A percentile compares a stretch with the other conserved stretches of the same genome.
These are phyloP conservation scores for Ceratocystis diversiconidia DNA, from an alignment of 2,329 filamentous ascomycete genomes.

Conservation along the genomic window DNA sequence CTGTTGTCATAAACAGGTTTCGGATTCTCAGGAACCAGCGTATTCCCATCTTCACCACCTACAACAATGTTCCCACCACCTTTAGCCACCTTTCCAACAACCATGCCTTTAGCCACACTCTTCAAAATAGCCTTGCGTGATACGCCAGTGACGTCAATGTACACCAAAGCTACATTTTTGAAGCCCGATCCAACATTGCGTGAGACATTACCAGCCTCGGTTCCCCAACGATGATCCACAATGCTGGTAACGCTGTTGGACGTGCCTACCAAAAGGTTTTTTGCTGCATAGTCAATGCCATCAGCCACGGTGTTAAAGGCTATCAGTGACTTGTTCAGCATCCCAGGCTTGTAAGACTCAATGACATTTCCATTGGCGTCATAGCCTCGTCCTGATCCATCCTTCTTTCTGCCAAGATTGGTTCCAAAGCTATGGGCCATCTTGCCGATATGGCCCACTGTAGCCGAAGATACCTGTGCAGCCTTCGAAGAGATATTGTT, in stretches of 20 bases:
- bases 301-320: conserved; percentile 91
- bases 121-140: conserved; percentile 82
- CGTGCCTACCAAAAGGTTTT: conserved; percentile 58
- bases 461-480: conserved; percentile 68
- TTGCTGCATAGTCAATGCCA: conserved; percentile 77
- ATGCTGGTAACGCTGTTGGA: conserved; percentile 71
- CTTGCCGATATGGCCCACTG: conserved; percentile 68
- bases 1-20: conserved; percentile 22
- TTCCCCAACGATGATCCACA: conserved; percentile 77
- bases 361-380: conserved; percentile 56
- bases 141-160: conserved; percentile 91
- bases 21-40: conserved; percentile 20
- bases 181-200: conserved; percentile 67
- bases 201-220: conserved; percentile 69
- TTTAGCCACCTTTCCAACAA: conserved; percentile 63
- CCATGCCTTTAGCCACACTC: conserved; percentile 92
- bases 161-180: conserved; percentile 93
- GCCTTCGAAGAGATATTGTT: conserved; percentile 73
- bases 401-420: conserved; percentile 43
- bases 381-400: conserved; percentile 41
- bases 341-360: conserved; percentile 65
- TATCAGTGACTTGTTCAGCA: conserved; percentile 92
- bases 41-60: conserved; percentile 36
- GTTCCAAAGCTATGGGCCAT: conserved; percentile 87
- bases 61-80: conserved; percentile 63